These are phyloP conservation scores for Sisymbrium altissimum DNA, from an alignment of 345 rosid genomes.

Conservation along the genomic window DNA sequence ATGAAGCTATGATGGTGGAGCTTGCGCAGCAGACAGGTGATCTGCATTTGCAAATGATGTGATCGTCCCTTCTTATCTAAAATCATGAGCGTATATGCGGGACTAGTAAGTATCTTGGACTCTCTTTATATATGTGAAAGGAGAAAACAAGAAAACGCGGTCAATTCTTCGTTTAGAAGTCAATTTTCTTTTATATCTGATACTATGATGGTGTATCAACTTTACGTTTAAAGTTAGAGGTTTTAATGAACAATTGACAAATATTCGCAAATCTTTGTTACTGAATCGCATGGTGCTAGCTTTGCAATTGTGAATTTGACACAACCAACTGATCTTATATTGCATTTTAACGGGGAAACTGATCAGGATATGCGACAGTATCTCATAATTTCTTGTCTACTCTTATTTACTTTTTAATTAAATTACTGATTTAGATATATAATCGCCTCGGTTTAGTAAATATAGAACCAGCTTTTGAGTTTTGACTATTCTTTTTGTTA, in stretches of 20 bases:
- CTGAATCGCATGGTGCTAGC: background rate
- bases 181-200: background rate
- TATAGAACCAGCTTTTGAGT: too few relatives aligned
- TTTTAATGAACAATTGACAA: background rate
- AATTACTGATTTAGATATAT: too few relatives aligned
- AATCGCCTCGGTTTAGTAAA: too few relatives aligned
- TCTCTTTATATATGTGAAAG: background rate
- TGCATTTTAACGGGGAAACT: too few relatives aligned
- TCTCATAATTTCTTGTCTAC: too few relatives aligned
- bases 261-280: background rate
- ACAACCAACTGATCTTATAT: too few relatives aligned
- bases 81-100: background rate
- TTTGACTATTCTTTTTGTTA: too few relatives aligned
- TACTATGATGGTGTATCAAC: background rate
- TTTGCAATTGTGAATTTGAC: background rate
- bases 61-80: slow-evolving; percentile 17
- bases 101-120: background rate
- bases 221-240: background rate
- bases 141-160: background rate
- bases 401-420: too few relatives aligned
- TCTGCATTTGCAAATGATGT: slow-evolving; percentile 71
- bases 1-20: slow-evolving; percentile 85
- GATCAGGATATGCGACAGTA: too few relatives aligned
- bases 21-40: slow-evolving; percentile 83
- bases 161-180: background rate